A percentile compares a stretch with the other conserved stretches of the same genome.
These are phyloP conservation scores for Ophiostoma ips DNA, from an alignment of 2,329 filamentous ascomycete species.

Conservation along the genomic window DNA sequence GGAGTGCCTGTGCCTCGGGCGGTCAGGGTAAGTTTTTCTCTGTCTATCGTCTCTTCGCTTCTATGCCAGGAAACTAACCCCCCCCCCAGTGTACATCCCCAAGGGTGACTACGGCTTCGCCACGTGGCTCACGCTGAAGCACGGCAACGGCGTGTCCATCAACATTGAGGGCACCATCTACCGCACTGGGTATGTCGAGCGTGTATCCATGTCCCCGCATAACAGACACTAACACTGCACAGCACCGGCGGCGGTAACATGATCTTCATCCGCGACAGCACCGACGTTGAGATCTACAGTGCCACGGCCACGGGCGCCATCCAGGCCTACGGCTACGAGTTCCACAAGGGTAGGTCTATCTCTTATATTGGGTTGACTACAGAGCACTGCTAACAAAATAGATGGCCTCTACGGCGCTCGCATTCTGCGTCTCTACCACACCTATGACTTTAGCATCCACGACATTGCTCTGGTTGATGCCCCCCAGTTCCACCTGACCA, in stretches of 20 bases:
- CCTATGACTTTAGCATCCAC: slow-evolving; percentile 32
- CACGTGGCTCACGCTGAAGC: neutral
- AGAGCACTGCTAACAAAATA: too few relatives aligned
- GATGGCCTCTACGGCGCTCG: slow-evolving; percentile 25
- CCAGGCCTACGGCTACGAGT: slow-evolving; percentile 35
- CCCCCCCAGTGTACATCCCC: neutral
- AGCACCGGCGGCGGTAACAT: slow-evolving; percentile 14
- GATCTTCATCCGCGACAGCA: slow-evolving; percentile 15
- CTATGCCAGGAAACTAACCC: too few relatives aligned
- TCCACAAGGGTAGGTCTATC: too few relatives aligned
- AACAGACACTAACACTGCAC: too few relatives aligned
- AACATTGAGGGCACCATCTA: neutral
- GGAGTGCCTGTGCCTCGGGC: neutral
- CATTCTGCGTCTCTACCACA: slow-evolving; percentile 30
- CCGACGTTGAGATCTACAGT: slow-evolving; percentile 35
- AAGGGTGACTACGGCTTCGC: neutral
- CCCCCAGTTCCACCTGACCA: slow-evolving; percentile 15
- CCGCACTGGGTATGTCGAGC: too few relatives aligned
- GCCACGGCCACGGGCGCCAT: slow-evolving; percentile 29
- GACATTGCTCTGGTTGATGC: slow-evolving; percentile 33
- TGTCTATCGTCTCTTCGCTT: too few relatives aligned
- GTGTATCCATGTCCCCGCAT: too few relatives aligned
- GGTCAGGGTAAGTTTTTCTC: too few relatives aligned
- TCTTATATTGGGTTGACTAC: too few relatives aligned
- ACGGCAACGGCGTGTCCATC: neutral